Percentiles rank a stretch among this genome's conserved stretches.
Conservation (phyloP, 2,329 filamentous ascomycete species). For the Aspergillus ochraceoroseus region DNA sequence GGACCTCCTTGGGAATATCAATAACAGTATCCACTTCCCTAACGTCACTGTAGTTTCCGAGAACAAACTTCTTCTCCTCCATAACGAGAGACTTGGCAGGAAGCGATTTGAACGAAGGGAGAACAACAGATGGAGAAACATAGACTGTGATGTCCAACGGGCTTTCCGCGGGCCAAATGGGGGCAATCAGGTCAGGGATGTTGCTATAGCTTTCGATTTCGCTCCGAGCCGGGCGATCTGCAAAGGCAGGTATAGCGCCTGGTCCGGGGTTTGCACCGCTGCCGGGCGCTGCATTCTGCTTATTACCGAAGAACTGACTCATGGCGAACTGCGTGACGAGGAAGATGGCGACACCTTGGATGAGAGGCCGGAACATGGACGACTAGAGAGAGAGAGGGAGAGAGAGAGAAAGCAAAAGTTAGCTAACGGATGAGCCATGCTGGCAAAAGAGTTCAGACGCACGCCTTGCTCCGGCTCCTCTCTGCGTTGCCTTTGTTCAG, state of each 20-base stretch:
- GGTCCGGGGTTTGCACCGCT: constrained; percentile 21
- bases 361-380: constrained; percentile 40
- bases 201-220: constrained; percentile 41
- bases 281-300: no score
- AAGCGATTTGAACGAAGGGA: constrained; percentile 59
- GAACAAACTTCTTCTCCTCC: constrained; percentile 71
- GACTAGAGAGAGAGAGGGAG: constrained; percentile 29
- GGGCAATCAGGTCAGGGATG: constrained; percentile 66
- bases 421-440: constrained; percentile 17
- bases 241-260: constrained; percentile 57
- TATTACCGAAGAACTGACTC: constrained; percentile 50
- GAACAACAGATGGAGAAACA: constrained; percentile 68
- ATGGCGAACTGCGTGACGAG: constrained; percentile 55
- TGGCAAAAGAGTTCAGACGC: constrained; percentile 17
- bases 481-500: constrained; percentile 39
- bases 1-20: constrained; percentile 69
- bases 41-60: constrained; percentile 74
- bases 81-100: constrained; percentile 67
- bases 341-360: constrained; percentile 58
- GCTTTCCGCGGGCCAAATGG: constrained; percentile 80
- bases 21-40: constrained; percentile 73
- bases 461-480: constrained; percentile 32
- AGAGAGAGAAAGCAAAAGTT: constrained; percentile 15
- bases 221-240: constrained; percentile 55
- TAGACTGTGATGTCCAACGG: constrained; percentile 79